Conservation (phyloP, 805 yeast genomes). For the Millerozyma miso region DNA sequence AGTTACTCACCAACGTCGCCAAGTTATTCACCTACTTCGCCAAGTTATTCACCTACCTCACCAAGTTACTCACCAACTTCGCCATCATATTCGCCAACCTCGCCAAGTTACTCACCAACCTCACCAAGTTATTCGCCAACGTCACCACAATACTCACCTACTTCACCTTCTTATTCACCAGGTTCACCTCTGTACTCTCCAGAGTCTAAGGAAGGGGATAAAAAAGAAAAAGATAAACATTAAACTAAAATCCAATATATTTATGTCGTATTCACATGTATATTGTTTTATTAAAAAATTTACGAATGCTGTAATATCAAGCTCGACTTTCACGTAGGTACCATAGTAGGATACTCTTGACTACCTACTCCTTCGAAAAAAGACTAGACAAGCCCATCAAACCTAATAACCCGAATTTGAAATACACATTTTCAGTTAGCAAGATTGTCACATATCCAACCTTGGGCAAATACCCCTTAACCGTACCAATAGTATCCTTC, state of each 20-base stretch:
- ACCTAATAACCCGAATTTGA: constrained; percentile 75
- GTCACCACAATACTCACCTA: constrained; percentile 53
- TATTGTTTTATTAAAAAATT: not conserved
- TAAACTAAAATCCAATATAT: not conserved
- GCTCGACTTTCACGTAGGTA: too few species aligned
- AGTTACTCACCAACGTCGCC: constrained; percentile 76
- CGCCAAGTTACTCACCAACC: constrained; percentile 53
- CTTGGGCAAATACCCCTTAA: constrained; percentile 85
- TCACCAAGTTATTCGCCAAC: constrained; percentile 65
- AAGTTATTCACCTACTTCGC: constrained; percentile 68
- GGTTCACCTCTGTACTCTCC: constrained; percentile 61
- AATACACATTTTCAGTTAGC: constrained; percentile 81
- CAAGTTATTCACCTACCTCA: constrained; percentile 54
- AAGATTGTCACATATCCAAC: constrained; percentile 89
- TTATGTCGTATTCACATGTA: not conserved
- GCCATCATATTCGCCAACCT: constrained; percentile 54
- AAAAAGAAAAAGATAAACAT: constrained; percentile 5
- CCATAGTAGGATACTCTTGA: too few species aligned
- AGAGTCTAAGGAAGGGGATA: constrained; percentile 17
- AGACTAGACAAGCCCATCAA: constrained; percentile 68
- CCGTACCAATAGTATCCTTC: constrained; percentile 82
- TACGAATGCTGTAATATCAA: not conserved
- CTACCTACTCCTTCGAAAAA: constrained; percentile 28
- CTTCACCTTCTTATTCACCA: constrained; percentile 77
- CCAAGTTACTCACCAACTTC: constrained; percentile 50